Evolutionary conservation across 306 rosid genomes (phyloP).

Genomic region (Fragaria ananassa): DNA sequence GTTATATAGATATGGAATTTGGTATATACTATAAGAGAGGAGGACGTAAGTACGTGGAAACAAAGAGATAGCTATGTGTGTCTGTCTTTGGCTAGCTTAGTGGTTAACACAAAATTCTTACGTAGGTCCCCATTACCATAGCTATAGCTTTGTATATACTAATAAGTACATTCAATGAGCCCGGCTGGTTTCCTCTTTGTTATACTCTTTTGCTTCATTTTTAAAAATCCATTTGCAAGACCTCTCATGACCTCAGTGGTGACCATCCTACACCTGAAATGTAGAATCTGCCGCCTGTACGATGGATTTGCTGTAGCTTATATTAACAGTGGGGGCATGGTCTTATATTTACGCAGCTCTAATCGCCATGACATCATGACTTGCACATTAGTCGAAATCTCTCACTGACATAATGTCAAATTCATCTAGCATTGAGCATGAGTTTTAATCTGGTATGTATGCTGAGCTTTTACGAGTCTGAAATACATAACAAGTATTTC

Average conservation of each 20-base stretch:
- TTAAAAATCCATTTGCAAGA: background rate
- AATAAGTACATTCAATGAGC: background rate
- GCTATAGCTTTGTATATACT: background rate
- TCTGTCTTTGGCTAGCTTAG: constrained; percentile 4
- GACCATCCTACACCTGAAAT: background rate
- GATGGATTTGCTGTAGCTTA: background rate
- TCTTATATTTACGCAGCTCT: too few relatives aligned
- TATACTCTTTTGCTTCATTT: background rate
- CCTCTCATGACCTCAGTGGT: constrained; percentile 5
- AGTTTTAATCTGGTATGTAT: background rate
- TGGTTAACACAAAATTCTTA: constrained; percentile 18
- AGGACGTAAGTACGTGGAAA: constrained; percentile 7
- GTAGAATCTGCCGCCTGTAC: background rate
- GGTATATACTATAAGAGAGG: background rate
- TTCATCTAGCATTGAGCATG: background rate
- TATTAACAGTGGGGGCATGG: background rate
- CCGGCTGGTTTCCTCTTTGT: background rate
- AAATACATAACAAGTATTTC: background rate
- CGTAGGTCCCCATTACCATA: constrained; percentile 9
- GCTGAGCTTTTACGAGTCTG: background rate
- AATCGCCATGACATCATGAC: too few relatives aligned
- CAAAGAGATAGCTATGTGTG: constrained; percentile 3
- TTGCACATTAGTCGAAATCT: background rate
- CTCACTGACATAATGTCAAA: background rate
- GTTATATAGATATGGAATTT: constrained; percentile 5